A percentile compares a stretch with the other conserved stretches of the same genome.
These are phyloP conservation scores for Clonostachys sp. DNA, from an alignment of 2,329 filamentous ascomycete genomes.

Conservation along the genomic window DNA sequence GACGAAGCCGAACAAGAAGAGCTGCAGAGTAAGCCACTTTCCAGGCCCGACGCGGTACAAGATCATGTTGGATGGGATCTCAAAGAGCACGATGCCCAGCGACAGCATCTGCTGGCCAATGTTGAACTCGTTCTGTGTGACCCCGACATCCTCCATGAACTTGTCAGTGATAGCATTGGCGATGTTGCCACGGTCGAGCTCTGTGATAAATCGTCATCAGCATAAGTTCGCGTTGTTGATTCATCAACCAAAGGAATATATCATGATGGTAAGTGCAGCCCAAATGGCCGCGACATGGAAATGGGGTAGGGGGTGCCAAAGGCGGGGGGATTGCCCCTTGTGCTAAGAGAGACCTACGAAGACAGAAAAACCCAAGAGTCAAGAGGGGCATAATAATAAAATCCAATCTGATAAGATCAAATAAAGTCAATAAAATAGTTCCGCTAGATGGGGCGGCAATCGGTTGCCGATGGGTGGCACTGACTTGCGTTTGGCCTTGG, in stretches of 20 bases:
- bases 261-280: no score
- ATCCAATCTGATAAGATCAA: slow-evolving; percentile 21
- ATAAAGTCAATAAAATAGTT: background rate
- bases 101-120: slow-evolving; percentile 39
- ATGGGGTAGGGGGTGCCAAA: no score
- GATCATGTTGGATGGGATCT: slow-evolving; percentile 18
- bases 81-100: slow-evolving; percentile 41
- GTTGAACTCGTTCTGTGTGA: slow-evolving; percentile 42
- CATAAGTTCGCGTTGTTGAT: no score
- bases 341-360: slow-evolving; percentile 21
- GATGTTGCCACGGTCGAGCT: slow-evolving; percentile 27
- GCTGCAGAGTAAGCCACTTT: slow-evolving; percentile 46
- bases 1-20: slow-evolving; percentile 48
- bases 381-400: slow-evolving; percentile 35
- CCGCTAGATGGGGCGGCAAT: background rate
- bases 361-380: slow-evolving; percentile 34
- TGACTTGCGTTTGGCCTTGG: slow-evolving; percentile 29
- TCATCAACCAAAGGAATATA: no score
- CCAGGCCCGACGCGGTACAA: slow-evolving; percentile 21
- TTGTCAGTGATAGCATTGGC: slow-evolving; percentile 36
- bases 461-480: slow-evolving; percentile 2
- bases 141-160: slow-evolving; percentile 36
- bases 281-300: no score
- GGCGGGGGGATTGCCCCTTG: no score
- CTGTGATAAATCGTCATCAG: background rate